Conservation (phyloP, 352 stramenopile species). For the Pythium folliculosum region DNA sequence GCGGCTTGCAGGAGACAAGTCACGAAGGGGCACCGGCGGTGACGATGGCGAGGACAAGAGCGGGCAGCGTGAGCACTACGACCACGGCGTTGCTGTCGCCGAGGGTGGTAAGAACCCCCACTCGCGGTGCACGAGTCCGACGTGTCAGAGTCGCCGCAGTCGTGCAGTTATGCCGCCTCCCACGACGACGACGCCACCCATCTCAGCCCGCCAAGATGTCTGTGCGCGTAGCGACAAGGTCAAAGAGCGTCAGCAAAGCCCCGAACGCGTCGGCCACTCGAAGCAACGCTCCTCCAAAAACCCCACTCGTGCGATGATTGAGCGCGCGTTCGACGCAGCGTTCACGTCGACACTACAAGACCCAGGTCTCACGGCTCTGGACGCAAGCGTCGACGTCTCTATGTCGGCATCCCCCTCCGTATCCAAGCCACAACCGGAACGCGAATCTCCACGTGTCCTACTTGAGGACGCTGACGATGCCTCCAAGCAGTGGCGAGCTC, state of each 20-base stretch:
- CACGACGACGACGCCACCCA: background rate
- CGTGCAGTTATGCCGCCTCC: background rate
- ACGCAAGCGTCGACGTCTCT: conserved; percentile 4
- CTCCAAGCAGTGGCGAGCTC: conserved; percentile 10
- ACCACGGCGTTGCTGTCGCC: too few species aligned
- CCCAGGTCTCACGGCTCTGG: background rate
- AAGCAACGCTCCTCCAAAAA: background rate
- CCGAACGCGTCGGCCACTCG: background rate
- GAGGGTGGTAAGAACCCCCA: background rate
- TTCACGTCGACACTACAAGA: conserved; percentile 28
- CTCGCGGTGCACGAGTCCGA: conserved; percentile 21
- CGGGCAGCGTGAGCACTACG: background rate
- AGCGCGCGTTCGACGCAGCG: conserved; percentile 52
- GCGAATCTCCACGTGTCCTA: background rate
- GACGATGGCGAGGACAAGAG: background rate
- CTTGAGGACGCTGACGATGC: conserved; percentile 3
- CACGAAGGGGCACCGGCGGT: background rate
- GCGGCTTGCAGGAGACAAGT: conserved; percentile 23
- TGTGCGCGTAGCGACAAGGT: too few species aligned
- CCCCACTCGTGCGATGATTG: conserved; percentile 50
- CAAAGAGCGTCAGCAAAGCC: background rate
- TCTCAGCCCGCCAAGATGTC: background rate
- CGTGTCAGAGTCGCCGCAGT: conserved; percentile 12
- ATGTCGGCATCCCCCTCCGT: background rate
- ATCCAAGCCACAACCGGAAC: background rate